Evolutionary conservation across 148 eudicot genomes (phyloP).

Genomic region (Dysphania ambrosioides): DNA sequence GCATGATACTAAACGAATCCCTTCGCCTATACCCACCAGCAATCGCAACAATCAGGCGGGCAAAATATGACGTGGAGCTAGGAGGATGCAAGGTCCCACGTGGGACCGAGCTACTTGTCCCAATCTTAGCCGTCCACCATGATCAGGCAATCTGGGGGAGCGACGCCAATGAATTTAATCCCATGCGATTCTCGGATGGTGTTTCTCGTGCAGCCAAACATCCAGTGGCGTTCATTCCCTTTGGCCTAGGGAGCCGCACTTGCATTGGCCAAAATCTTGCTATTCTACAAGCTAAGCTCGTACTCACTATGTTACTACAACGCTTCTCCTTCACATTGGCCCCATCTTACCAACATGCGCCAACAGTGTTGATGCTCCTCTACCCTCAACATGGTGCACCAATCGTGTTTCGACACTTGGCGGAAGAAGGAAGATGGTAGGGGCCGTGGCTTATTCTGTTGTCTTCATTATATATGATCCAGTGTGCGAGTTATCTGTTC

Average conservation of each 20-base stretch:
- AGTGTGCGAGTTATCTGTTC: conserved; percentile 11
- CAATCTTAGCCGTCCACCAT: conserved; percentile 88
- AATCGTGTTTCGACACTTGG: conserved; percentile 48
- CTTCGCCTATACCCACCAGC: conserved; percentile 78
- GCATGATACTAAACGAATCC: conserved; percentile 85
- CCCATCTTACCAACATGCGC: conserved; percentile 79
- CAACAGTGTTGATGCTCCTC: conserved; percentile 76
- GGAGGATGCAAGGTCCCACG: conserved; percentile 63
- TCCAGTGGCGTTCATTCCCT: conserved; percentile 79
- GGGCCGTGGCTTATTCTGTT: conserved; percentile 21
- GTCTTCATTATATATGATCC: not conserved
- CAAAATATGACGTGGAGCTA: conserved; percentile 65
- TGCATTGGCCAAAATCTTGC: conserved; percentile 94
- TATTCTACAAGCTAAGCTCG: conserved; percentile 71
- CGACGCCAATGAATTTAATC: conserved; percentile 75
- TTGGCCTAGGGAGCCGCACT: conserved; percentile 74
- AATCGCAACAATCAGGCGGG: conserved; percentile 79
- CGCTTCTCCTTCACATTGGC: conserved; percentile 62
- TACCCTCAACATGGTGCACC: conserved; percentile 93
- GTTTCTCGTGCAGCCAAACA: conserved; percentile 83
- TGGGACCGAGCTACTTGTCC: conserved; percentile 77
- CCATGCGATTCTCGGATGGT: conserved; percentile 63
- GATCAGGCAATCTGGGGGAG: conserved; percentile 73
- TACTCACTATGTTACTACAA: conserved; percentile 57
- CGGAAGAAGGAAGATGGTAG: conserved; percentile 7